These are phyloP conservation scores for Colletotrichum tanaceti DNA, from an alignment of 2,329 filamentous ascomycete species.

Conservation along the genomic window DNA sequence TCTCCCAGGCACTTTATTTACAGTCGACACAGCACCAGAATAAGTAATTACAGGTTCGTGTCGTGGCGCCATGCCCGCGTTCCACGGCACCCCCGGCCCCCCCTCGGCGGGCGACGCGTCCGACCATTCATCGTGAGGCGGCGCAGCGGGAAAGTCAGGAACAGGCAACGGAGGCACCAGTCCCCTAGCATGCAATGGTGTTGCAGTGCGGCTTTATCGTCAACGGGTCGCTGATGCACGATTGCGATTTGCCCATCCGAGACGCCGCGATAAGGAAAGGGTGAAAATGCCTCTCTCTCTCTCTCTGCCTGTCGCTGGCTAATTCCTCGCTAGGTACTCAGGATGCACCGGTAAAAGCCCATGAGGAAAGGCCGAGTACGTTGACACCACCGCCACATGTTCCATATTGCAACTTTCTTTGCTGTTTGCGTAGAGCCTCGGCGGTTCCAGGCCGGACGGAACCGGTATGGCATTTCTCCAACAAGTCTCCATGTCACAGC, in stretches of 20 bases:
- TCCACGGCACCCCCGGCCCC: conserved; percentile 26
- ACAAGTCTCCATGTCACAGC: neutral
- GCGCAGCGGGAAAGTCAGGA: conserved; percentile 34
- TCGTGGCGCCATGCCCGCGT: neutral
- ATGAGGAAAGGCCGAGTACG: too few relatives aligned
- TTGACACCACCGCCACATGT: conserved; percentile 6
- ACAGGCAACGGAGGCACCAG: conserved; percentile 31
- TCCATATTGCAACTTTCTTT: neutral
- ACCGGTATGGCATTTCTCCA: conserved; percentile 23
- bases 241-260: conserved; percentile 29
- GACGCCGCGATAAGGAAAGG: conserved; percentile 26
- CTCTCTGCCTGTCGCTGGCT: neutral
- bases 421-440: conserved; percentile 10
- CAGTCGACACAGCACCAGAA: neutral
- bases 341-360: too few relatives aligned
- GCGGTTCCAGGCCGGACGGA: conserved; percentile 26
- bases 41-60: too few relatives aligned
- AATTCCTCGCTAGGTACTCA: too few relatives aligned
- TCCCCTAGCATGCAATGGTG: neutral
- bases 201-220: conserved; percentile 21
- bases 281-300: conserved; percentile 31
- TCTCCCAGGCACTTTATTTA: neutral
- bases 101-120: conserved; percentile 27
- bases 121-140: conserved; percentile 28
- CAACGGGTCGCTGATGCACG: conserved; percentile 25